Percentiles rank a stretch among this genome's conserved stretches.
phyloP scores from a whole-genome alignment of 306 rosid species.

The Lathyrus tuberosus region DNA sequence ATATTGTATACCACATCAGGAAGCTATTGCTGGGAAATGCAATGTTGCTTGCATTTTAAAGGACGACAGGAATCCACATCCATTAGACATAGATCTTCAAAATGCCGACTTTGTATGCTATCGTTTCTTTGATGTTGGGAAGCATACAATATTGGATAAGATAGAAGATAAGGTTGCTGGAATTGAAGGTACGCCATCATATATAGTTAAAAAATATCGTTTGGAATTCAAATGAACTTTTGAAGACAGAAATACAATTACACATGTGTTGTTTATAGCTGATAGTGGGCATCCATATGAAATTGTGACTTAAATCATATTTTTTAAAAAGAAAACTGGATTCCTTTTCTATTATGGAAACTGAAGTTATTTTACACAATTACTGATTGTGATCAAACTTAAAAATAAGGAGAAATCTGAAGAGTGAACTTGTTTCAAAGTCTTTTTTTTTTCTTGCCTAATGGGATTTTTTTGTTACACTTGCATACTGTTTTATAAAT shows the following conservation, averaged over 20 bases:
- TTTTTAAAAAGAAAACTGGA: constrained; percentile 10
- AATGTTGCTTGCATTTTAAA: constrained; percentile 67
- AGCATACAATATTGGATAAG: constrained; percentile 47
- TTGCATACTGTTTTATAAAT: not conserved
- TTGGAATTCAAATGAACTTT: constrained; percentile 12
- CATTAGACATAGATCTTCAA: constrained; percentile 53
- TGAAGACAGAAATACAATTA: constrained; percentile 13
- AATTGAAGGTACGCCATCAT: constrained; percentile 55
- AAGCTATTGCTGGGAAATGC: constrained; percentile 92
- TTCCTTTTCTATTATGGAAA: constrained; percentile 17
- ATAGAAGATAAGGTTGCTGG: constrained; percentile 63
- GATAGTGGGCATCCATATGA: not conserved
- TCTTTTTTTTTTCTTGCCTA: not conserved
- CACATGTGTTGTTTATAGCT: constrained; percentile 16
- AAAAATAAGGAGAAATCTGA: constrained; percentile 19
- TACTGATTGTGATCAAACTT: not conserved
- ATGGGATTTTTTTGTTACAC: not conserved
- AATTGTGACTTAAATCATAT: not conserved
- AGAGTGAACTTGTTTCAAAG: not conserved
- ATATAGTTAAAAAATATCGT: constrained; percentile 9
- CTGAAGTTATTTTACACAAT: not conserved
- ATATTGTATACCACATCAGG: constrained; percentile 51
- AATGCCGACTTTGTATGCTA: constrained; percentile 75
- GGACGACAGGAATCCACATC: constrained; percentile 66
- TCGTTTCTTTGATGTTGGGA: constrained; percentile 77